These are phyloP conservation scores for Backusella sp. DNA, from an alignment of 192 early-diverging fungal genomes.

Conservation along the genomic window DNA sequence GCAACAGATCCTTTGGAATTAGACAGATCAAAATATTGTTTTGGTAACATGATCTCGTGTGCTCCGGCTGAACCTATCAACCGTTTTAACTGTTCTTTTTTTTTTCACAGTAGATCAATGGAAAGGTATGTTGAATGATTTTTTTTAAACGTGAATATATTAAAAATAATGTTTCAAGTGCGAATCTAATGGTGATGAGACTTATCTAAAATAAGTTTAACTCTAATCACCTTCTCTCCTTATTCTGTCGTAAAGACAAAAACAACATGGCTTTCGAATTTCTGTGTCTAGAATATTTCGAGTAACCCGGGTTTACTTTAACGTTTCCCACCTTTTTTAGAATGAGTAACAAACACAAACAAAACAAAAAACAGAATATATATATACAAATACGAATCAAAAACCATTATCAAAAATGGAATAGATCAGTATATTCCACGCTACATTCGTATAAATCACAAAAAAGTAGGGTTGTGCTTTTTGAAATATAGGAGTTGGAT, in stretches of 20 bases:
- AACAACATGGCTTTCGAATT: not conserved
- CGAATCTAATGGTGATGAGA: not conserved
- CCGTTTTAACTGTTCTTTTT: not conserved
- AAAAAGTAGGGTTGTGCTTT: too few species aligned
- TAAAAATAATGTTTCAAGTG: not conserved
- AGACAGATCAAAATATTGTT: not conserved
- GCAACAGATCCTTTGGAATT: not conserved
- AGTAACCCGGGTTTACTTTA: not conserved
- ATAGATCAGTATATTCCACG: too few species aligned
- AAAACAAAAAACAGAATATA: too few species aligned
- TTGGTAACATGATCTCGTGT: not conserved
- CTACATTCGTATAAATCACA: too few species aligned
- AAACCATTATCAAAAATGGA: too few species aligned
- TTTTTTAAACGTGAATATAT: not conserved
- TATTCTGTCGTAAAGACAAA: not conserved
- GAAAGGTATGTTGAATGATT: not conserved
- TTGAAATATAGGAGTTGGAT: too few species aligned
- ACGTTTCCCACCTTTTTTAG: not conserved
- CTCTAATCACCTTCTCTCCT: not conserved
- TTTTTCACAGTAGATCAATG: not conserved
- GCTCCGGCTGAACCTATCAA: not conserved
- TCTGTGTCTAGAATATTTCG: not conserved
- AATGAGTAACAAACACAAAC: not conserved
- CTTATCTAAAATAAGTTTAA: not conserved
- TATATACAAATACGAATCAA: too few species aligned